These are phyloP conservation scores for Leptodontidium sp. DNA, from an alignment of 2,329 filamentous ascomycete species.

Conservation along the genomic window DNA sequence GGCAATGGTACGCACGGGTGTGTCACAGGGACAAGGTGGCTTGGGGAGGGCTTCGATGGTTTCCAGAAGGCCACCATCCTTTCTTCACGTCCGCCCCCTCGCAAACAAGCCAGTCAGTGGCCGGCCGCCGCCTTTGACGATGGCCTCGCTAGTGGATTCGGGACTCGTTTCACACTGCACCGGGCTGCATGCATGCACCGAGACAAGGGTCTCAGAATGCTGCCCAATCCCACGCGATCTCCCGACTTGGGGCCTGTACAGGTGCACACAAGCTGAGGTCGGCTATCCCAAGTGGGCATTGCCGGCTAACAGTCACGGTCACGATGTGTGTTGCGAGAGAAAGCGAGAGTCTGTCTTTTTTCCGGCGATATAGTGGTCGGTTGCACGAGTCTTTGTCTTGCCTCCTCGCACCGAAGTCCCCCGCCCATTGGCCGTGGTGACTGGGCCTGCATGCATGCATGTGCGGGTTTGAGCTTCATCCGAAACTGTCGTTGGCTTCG, in stretches of 20 bases:
- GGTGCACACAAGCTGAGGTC: slow-evolving; percentile 32
- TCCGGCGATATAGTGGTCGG: background rate
- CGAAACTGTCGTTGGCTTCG: background rate
- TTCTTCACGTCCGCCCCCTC: background rate
- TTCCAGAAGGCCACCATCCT: slow-evolving; percentile 41
- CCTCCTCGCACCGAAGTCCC: background rate
- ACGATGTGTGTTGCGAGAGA: slow-evolving; percentile 23
- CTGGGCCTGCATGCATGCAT: background rate
- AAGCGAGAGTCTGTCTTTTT: slow-evolving; percentile 5
- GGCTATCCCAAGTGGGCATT: background rate
- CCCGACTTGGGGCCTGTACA: slow-evolving; percentile 25
- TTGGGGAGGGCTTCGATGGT: slow-evolving; percentile 37
- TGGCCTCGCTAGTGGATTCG: slow-evolving; percentile 23
- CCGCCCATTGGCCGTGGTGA: background rate
- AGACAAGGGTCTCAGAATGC: slow-evolving; percentile 38
- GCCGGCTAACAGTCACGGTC: slow-evolving; percentile 38
- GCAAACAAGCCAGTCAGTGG: slow-evolving; percentile 19
- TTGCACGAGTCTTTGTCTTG: background rate
- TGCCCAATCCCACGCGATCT: slow-evolving; percentile 42
- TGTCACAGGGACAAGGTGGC: slow-evolving; percentile 13
- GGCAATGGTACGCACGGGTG: slow-evolving; percentile 23
- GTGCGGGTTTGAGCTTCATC: background rate
- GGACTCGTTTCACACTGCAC: slow-evolving; percentile 42
- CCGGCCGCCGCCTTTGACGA: slow-evolving; percentile 35
- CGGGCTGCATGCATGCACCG: slow-evolving; percentile 33